Evolutionary conservation across 2,329 filamentous ascomycete genomes (phyloP), one percentile per base, ranked within the genome.

Genomic region (Botrytis pseudocinerea): DNA sequence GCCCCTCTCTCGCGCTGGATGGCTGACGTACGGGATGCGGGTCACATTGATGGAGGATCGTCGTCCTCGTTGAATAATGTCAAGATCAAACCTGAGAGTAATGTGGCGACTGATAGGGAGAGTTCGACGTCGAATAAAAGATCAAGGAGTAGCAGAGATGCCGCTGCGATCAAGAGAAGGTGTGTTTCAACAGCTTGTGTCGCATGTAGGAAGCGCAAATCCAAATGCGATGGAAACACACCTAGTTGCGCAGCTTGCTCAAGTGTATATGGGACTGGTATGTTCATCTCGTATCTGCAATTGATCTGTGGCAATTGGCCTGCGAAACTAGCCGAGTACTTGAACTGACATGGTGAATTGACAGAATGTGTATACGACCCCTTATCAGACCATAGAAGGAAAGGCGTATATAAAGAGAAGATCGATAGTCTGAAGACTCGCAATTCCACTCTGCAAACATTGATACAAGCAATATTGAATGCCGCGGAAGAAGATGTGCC

Each of bases 381-480:
- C 5, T 97, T 95, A 80, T 97, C 95, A 73, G 96, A 99, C 82
- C 95, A 98, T 82, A 92, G 96, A 68, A 91, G 96, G 69, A 98
- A 98, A 82, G 96, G 96, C 74, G 96, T 98, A 66, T 98, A 98
- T 82, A 95, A 95, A 80, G 94, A 97, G 83, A 96, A 97, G 82
- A 90, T 92, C 38, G 95, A 97, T 82, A 93, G 89, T 80, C 87
- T 95, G 81, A 97, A 97, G 83, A 95, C 94, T 35, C 90, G 90
- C 75, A 94, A 91, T 79, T 93, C 93, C 51, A 98, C 95, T 1
- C 85, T 98, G 72, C 93, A 98, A 81, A 94, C 94, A n/a, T 85
- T 98, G 54, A 90, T 98, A 75, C 93, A 98, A 80, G 94, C 95
- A 65, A 94, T 99, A 69, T 86, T 98, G 69, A 98, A 97, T 82